These are phyloP conservation scores for Lactarius deliciosus DNA, from an alignment of 768 basidiomycete genomes.

Conservation along the genomic window DNA sequence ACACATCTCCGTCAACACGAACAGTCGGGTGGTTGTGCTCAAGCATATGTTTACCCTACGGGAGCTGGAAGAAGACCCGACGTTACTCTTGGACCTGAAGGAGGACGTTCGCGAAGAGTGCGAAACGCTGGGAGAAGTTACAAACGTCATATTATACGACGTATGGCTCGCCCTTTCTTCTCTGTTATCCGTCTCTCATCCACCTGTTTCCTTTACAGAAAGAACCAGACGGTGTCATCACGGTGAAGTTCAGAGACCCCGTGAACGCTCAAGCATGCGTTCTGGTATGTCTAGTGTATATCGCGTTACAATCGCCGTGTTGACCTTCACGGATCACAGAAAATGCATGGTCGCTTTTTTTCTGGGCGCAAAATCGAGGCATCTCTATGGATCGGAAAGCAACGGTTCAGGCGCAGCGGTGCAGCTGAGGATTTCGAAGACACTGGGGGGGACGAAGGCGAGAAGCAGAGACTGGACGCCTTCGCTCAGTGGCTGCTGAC, in stretches of 20 bases:
- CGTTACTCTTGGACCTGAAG: slow-evolving; percentile 87
- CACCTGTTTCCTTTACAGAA: slow-evolving; percentile 48
- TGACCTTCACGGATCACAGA: slow-evolving; percentile 45
- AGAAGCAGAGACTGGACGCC: slow-evolving; percentile 82
- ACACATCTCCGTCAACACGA: slow-evolving; percentile 47
- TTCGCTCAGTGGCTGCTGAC: slow-evolving; percentile 86
- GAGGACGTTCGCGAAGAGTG: slow-evolving; percentile 97
- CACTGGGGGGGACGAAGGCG: slow-evolving; percentile 62
- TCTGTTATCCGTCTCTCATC: slow-evolving; percentile 1
- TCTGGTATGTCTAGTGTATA: slow-evolving; percentile 50
- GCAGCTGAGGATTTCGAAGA: slow-evolving; percentile 60
- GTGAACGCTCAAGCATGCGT: slow-evolving; percentile 93
- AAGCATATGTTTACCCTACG: slow-evolving; percentile 92
- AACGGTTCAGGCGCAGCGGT: slow-evolving; percentile 77
- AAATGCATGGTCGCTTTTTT: slow-evolving; percentile 94
- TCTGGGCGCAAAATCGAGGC: slow-evolving; percentile 83
- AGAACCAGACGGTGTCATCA: slow-evolving; percentile 93
- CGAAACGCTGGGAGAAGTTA: slow-evolving; percentile 86
- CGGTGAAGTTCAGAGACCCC: slow-evolving; percentile 91
- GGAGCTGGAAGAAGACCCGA: slow-evolving; percentile 82
- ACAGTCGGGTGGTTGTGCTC: slow-evolving; percentile 82
- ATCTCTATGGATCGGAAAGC: slow-evolving; percentile 74
- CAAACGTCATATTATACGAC: slow-evolving; percentile 93
- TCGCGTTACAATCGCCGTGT: neutral
- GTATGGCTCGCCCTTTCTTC: slow-evolving; percentile 48